Conservation (phyloP, 768 basidiomycete genomes). For the Mycena vulgaris region DNA sequence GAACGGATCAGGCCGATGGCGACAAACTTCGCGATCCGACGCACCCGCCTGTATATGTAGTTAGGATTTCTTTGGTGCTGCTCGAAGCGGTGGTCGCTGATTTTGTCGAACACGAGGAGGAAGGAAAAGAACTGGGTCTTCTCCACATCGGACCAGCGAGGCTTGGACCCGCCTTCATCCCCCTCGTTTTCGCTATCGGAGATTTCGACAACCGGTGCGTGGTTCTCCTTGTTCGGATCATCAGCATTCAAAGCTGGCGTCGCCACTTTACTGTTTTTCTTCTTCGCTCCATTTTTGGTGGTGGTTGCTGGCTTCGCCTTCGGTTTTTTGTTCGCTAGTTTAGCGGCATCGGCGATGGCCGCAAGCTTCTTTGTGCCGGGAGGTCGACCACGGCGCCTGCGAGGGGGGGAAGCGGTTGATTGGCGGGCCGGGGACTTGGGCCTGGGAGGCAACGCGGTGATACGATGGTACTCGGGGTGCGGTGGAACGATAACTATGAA, state of each 20-base stretch:
- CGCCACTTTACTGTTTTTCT: no score
- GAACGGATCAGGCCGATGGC: no score
- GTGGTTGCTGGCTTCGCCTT: no score
- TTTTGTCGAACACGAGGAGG: neutral
- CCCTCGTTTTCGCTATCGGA: neutral
- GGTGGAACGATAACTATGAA: no score
- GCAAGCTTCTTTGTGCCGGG: neutral
- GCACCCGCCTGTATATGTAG: neutral
- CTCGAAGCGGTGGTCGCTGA: neutral
- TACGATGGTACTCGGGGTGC: no score
- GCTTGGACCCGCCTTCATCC: neutral
- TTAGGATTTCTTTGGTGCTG: neutral
- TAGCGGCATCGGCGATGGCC: neutral
- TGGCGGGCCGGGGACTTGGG: neutral
- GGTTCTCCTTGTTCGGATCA: neutral
- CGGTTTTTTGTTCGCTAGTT: no score
- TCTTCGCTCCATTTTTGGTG: neutral
- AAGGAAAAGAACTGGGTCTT: neutral
- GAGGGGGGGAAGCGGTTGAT: neutral
- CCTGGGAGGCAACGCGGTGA: neutral
- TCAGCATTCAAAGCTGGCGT: no score
- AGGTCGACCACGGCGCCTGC: neutral
- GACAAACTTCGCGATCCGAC: no score
- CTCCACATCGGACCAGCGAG: neutral
- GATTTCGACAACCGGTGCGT: no score